phyloP scores from a whole-genome alignment of 1,284 basidiomycete species.

The Apiotrichum sp. region DNA sequence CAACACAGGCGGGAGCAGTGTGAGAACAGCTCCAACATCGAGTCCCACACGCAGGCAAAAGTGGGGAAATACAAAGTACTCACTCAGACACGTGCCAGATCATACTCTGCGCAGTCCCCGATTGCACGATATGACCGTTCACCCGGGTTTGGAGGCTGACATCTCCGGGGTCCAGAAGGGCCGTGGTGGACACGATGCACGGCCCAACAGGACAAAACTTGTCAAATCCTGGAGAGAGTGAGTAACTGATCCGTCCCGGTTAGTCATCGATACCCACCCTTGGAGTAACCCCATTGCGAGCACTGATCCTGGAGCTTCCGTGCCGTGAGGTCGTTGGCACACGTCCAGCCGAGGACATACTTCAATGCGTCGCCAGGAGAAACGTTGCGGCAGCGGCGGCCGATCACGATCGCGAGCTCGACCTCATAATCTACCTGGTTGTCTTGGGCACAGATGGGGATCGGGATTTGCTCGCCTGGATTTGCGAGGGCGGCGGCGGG shows the following conservation, averaged over 20 bases:
- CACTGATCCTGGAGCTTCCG: slow-evolving; percentile 61
- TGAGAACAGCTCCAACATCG: too few species aligned
- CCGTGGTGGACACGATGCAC: slow-evolving; percentile 60
- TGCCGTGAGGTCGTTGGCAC: slow-evolving; percentile 76
- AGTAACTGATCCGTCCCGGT: slow-evolving; percentile 29
- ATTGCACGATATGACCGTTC: slow-evolving; percentile 64
- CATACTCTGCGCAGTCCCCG: slow-evolving; percentile 57
- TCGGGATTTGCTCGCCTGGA: slow-evolving; percentile 59
- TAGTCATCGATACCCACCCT: slow-evolving; percentile 49
- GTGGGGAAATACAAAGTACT: background rate
- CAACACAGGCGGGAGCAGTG: too few species aligned
- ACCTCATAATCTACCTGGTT: slow-evolving; percentile 78
- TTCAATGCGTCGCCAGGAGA: slow-evolving; percentile 66
- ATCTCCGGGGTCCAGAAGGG: slow-evolving; percentile 64
- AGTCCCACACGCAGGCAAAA: too few species aligned
- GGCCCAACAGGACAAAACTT: slow-evolving; percentile 60
- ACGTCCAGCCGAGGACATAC: slow-evolving; percentile 74
- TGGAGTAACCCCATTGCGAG: slow-evolving; percentile 77
- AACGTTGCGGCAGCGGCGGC: slow-evolving; percentile 70
- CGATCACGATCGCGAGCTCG: slow-evolving; percentile 78
- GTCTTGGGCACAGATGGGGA: slow-evolving; percentile 65
- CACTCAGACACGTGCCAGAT: slow-evolving; percentile 29
- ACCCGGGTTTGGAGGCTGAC: slow-evolving; percentile 61
- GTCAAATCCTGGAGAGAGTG: slow-evolving; percentile 53
- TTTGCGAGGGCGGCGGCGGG: slow-evolving; percentile 65